Base-by-base conservation (phyloP, 1,139 yeast genomes). In the Candida glucosophila region DNA sequence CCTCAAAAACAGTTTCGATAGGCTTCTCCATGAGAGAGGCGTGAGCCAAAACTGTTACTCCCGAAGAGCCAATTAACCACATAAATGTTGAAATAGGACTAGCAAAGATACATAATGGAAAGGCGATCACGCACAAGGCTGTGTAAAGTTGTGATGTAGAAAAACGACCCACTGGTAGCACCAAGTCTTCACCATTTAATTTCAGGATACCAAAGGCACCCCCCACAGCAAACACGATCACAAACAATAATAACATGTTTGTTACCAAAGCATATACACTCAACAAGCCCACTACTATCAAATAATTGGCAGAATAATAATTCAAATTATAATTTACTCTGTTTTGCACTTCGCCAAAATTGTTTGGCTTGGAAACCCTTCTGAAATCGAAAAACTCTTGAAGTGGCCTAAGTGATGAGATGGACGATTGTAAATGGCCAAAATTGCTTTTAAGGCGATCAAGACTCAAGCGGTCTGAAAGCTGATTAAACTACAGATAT, bases 1-100 rank as follows among this genome's bases (percentile, higher is more conserved):
- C 97, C 54, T 88, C 95, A 48, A 90, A 90, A 18, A 92, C 96
- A 24, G 94, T 81, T 62, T 90, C 98, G 43, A 92, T 86, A 23
- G 98, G 98, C 62, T 90, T 90, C 52, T 92, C 98, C 85, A 92
- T 75, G 39, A 92, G 71, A 9, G 92, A 60, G 29, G 98, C 97
- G 56, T 92, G 99, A 9, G 95, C 75, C 30, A 88, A 65, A 26
- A 92, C 90, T 25, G 80, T 59, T 28, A 86, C 93, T 21, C 82
- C 78, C 13, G 95, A 81, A 6, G 96, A 92, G 40, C 98, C 99
- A 49, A 92, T 76, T 43, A 92, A 72, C 98, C 98, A 92, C 73
- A 92, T 70, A 65, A 92, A 60, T 15, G 98, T 86, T 32, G 93
- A 73, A 42, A 92, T 72, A 26, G 98, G 98, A 40, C 94, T 79